phyloP scores from a whole-genome alignment of 352 stramenopile genomes.

The Globisporangium lucens region DNA sequence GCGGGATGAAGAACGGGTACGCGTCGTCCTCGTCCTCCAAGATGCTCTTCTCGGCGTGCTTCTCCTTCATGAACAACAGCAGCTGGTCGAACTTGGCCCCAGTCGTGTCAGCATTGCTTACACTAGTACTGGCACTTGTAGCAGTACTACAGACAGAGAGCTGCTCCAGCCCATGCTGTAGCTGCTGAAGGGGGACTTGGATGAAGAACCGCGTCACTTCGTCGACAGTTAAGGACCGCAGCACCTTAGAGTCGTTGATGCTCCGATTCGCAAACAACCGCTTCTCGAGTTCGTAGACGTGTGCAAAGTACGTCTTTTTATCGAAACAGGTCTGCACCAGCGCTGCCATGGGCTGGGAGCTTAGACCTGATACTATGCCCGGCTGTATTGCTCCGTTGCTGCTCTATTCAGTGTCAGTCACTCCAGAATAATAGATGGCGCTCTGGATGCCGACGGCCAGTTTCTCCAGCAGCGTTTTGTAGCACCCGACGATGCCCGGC shows the following conservation, averaged over 20 bases:
- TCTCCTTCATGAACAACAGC: conserved; percentile 12
- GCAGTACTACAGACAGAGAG: conserved; percentile 11
- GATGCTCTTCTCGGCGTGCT: conserved; percentile 12
- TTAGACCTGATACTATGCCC: neutral
- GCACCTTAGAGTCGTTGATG: conserved; percentile 37
- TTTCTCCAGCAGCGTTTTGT: conserved; percentile 64
- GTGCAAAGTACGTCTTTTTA: conserved; percentile 70
- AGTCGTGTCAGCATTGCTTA: conserved; percentile 2
- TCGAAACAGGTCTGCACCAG: conserved; percentile 57
- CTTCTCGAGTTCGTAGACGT: conserved; percentile 47
- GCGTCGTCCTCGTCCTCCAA: conserved; percentile 30
- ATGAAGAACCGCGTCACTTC: conserved; percentile 44
- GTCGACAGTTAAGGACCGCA: conserved; percentile 35
- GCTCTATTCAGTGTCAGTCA: neutral
- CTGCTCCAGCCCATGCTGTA: conserved; percentile 27
- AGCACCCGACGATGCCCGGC: conserved; percentile 73
- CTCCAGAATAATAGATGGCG: conserved; percentile 45
- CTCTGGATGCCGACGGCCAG: conserved; percentile 51
- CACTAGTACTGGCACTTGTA: neutral
- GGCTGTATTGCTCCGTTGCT: neutral
- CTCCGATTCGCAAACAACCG: conserved; percentile 36
- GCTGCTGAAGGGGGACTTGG: conserved; percentile 37
- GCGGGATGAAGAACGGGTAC: conserved; percentile 52
- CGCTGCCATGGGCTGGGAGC: conserved; percentile 34
- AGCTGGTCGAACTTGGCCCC: conserved; percentile 12